Percentiles rank a stretch among this genome's conserved stretches.
phyloP scores from a whole-genome alignment of 495 filamentous ascomycete genomes.

The Neurospora sp. region DNA sequence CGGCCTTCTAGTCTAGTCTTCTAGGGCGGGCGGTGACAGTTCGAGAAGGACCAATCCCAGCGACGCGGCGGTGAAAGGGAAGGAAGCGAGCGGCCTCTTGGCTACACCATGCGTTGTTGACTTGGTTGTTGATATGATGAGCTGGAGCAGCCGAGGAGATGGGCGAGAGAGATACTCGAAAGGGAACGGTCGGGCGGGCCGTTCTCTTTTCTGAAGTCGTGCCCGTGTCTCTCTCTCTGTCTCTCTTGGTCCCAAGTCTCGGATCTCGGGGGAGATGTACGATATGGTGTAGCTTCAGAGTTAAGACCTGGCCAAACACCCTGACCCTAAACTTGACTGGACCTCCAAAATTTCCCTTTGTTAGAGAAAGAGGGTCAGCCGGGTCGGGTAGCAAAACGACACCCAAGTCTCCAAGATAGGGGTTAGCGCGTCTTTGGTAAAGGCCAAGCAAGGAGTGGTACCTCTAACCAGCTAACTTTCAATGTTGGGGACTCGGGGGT shows the following conservation, averaged over 20 bases:
- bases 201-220: background rate
- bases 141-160: background rate
- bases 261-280: background rate
- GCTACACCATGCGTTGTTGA: background rate
- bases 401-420: background rate
- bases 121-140: background rate
- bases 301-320: background rate
- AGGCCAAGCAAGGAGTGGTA: background rate
- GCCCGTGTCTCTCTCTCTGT: background rate
- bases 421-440: background rate
- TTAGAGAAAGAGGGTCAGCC: background rate
- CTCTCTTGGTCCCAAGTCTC: background rate
- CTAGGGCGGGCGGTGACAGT: background rate
- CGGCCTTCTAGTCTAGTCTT: background rate
- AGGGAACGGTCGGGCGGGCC: background rate
- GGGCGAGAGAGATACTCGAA: background rate
- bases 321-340: background rate
- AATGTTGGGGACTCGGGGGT: background rate
- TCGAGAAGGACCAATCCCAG: background rate
- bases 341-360: background rate
- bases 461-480: background rate
- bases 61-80: background rate
- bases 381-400: background rate
- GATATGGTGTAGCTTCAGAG: background rate
- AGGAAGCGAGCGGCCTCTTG: background rate